Evolutionary conservation across 805 yeast genomes (phyloP), one percentile per base, ranked within the genome.

Genomic region (Myxozyma udenii): DNA sequence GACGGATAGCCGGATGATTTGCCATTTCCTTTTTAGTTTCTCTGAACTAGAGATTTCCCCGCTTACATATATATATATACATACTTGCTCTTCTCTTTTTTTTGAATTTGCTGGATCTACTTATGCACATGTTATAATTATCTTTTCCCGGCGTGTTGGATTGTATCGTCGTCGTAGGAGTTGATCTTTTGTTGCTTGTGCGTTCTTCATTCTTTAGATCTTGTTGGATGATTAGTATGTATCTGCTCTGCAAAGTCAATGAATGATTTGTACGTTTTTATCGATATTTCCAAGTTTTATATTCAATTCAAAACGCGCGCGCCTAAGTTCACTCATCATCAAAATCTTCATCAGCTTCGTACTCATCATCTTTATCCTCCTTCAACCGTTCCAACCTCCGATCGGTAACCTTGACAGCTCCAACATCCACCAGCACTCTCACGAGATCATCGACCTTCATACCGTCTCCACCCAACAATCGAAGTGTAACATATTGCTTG

Each of bases 401-500:
- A 66, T 91, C 98, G 12, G 75, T 71, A 41, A 75, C 79, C 50
- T 77, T 74, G 1, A 90, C 80, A 0, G 90, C 87, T 1, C 80
- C 82, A 4, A 81, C 69, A 43, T 76, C 78, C 40, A 87, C 85
- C 62, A 91, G 68, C 14, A 87, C 77, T 44, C 72, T 73, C 68
- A 90, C 97, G 40, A 93, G 62, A 67, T 93, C 98, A 40, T 70
- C 69, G 24, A 80, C 40, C 14, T 71, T 78, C 1, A 95, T 81
- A 19, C 84, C 81, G 65, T 84, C 85, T 2, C 98, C 98, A 7
- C 95, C 96, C 41, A 93, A 66, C 61, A 84, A 81, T 3, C 85
- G 77, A 63, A 91, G 73, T 0, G 98, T 91, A 9, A 93, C 79
- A 62, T 74, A 79, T 66, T 93, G 97, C 66, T 83, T 85, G 22